A percentile compares a stretch with the other conserved stretches of the same genome.
Evolutionary conservation across 2,329 filamentous ascomycete species (phyloP).

Genomic region (Apiospora kogelbergensis): DNA sequence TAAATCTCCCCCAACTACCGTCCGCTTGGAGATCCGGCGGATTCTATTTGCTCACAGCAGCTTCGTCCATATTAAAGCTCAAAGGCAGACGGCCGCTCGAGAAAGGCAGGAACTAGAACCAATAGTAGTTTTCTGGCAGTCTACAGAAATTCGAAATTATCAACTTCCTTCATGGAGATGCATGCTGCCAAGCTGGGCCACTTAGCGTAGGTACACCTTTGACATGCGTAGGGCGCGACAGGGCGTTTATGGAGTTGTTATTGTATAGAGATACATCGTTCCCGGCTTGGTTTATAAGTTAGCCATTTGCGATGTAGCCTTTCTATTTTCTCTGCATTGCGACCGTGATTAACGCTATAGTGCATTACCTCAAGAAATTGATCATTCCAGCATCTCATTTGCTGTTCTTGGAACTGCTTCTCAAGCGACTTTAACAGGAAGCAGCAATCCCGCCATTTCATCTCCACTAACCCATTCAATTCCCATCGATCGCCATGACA

Average conservation of each 20-base stretch:
- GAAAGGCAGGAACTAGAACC: not conserved
- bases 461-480: not conserved
- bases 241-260: not conserved
- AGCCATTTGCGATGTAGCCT: no score
- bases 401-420: not conserved
- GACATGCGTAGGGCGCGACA: not conserved
- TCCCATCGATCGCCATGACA: not conserved
- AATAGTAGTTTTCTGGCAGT: no score
- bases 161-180: no score
- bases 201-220: not conserved
- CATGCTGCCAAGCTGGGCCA: not conserved
- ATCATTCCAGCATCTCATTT: no score
- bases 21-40: no score
- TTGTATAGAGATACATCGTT: not conserved
- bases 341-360: not conserved
- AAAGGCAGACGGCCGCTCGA: not conserved
- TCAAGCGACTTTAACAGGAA: not conserved
- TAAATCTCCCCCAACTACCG: no score
- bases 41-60: not conserved
- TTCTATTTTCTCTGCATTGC: not conserved
- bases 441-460: not conserved
- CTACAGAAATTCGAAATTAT: not conserved
- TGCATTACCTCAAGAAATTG: not conserved
- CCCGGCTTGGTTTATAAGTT: no score
- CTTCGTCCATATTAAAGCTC: no score